A percentile compares a stretch with the other conserved stretches of the same genome.
Evolutionary conservation across 2,329 filamentous ascomycete genomes (phyloP).

Genomic region (Arthroderma uncinatum): DNA sequence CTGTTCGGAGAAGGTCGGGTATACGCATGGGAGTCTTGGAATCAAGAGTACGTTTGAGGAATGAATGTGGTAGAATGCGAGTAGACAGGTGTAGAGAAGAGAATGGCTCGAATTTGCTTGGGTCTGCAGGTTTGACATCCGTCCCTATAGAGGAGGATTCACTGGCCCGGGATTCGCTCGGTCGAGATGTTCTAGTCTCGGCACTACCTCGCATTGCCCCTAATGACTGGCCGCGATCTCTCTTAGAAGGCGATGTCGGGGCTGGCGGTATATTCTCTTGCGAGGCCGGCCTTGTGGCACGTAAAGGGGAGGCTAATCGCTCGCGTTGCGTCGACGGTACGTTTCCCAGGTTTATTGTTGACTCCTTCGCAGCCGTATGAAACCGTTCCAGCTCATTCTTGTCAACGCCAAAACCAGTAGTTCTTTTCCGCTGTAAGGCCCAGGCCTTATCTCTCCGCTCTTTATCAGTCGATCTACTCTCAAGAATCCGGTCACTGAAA

Average conservation of each 20-base stretch:
- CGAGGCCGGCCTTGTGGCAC: neutral
- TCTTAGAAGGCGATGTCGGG: neutral
- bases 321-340: neutral
- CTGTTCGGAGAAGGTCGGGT: slow-evolving; percentile 65
- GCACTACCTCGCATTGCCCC: neutral
- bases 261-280: slow-evolving; percentile 15
- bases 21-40: slow-evolving; percentile 68
- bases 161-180: neutral
- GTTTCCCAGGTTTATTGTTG: neutral
- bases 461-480: slow-evolving; percentile 43
- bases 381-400: slow-evolving; percentile 35
- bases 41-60: slow-evolving; percentile 64
- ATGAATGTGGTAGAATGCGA: slow-evolving; percentile 69
- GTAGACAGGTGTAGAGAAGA: slow-evolving; percentile 75
- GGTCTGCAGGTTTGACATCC: slow-evolving; percentile 33
- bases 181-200: neutral
- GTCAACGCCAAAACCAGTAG: slow-evolving; percentile 34
- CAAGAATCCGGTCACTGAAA: slow-evolving; percentile 79
- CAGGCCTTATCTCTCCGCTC: slow-evolving; percentile 30
- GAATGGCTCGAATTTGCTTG: slow-evolving; percentile 69
- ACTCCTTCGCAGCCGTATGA: slow-evolving; percentile 26
- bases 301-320: neutral
- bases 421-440: slow-evolving; percentile 30
- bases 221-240: neutral
- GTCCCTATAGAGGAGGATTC: slow-evolving; percentile 9